Conservation (phyloP, 257 asterid species). For the Mitragyna speciosa region DNA sequence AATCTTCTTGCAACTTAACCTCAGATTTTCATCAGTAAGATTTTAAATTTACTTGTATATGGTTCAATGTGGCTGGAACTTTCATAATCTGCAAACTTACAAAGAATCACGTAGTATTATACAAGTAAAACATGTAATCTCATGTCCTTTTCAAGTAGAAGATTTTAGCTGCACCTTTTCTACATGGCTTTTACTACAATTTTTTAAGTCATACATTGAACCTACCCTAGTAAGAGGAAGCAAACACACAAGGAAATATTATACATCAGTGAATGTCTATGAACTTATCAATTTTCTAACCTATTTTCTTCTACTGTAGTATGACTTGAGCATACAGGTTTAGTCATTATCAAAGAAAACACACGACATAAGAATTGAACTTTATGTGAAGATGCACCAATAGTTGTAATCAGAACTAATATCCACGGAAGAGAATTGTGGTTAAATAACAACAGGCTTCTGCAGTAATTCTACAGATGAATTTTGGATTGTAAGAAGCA, state of each 20-base stretch:
- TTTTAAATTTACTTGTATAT: not conserved
- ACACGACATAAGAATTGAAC: not conserved
- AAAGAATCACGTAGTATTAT: not conserved
- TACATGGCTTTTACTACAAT: not conserved
- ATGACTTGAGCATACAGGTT: not conserved
- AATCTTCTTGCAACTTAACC: not conserved
- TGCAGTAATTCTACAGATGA: not conserved
- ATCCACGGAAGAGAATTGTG: not conserved
- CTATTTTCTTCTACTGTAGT: not conserved
- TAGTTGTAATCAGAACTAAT: not conserved
- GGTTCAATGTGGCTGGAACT: not conserved
- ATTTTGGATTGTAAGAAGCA: not conserved
- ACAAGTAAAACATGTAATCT: not conserved
- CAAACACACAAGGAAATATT: not conserved
- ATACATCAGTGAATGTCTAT: not conserved
- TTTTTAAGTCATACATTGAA: not conserved
- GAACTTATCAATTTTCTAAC: not conserved
- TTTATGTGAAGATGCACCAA: not conserved
- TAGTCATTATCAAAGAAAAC: not conserved
- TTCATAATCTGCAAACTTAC: not conserved
- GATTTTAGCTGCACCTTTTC: not conserved
- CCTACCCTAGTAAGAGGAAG: not conserved
- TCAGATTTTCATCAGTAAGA: not conserved
- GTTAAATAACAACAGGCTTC: not conserved
- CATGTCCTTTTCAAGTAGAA: not conserved